Percentiles rank a stretch among this genome's conserved stretches.
phyloP scores from a whole-genome alignment of 2,329 filamentous ascomycete species.

The Lizonia empirigonia region DNA sequence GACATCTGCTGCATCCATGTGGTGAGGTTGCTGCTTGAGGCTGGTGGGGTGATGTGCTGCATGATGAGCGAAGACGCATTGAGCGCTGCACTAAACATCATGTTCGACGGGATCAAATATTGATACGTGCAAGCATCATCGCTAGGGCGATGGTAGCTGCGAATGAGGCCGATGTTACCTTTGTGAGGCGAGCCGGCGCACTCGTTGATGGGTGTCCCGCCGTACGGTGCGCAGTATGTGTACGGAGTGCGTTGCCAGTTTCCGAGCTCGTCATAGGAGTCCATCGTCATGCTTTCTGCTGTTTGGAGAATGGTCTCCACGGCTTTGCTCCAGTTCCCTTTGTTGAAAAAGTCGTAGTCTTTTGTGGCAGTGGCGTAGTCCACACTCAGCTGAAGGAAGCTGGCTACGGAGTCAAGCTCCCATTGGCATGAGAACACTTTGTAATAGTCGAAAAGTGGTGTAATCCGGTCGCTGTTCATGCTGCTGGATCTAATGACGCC shows the following conservation, averaged over 20 bases:
- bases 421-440: constrained; percentile 60
- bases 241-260: constrained; percentile 53
- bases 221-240: constrained; percentile 52
- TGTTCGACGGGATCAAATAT: constrained; percentile 59
- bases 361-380: constrained; percentile 55
- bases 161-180: constrained; percentile 55
- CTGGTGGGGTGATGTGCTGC: constrained; percentile 47
- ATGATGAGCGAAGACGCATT: constrained; percentile 59
- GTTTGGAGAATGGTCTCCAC: constrained; percentile 52
- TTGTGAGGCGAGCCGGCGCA: constrained; percentile 56
- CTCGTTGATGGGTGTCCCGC: constrained; percentile 58
- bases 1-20: constrained; percentile 63
- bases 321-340: constrained; percentile 53
- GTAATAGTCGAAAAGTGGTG: constrained; percentile 51
- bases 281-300: constrained; percentile 53
- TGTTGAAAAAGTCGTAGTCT: constrained; percentile 54
- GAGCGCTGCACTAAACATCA: constrained; percentile 75
- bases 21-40: constrained; percentile 56
- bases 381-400: constrained; percentile 55
- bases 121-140: constrained; percentile 59
- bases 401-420: constrained; percentile 58
- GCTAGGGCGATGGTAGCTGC: constrained; percentile 56
- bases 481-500: constrained; percentile 47
- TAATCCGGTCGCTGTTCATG: constrained; percentile 51
- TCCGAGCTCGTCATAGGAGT: constrained; percentile 54